phyloP scores from a whole-genome alignment of 2,329 filamentous ascomycete genomes.

The Pezicula neosporulosa region DNA sequence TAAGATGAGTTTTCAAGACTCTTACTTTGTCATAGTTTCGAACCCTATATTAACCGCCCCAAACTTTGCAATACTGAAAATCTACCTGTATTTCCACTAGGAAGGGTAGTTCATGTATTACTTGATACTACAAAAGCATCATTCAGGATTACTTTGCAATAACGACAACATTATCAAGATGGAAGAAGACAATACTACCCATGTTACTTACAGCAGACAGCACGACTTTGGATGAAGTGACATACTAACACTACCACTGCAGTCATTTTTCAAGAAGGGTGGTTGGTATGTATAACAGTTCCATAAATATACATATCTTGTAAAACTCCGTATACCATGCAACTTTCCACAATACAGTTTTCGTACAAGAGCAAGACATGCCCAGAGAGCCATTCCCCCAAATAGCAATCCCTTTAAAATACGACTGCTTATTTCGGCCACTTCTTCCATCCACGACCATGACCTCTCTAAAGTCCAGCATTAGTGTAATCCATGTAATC shows the following conservation, averaged over 20 bases:
- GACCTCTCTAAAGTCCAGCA: conserved; percentile 50
- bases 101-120: not conserved
- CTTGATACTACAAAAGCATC: not conserved
- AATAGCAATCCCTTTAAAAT: not conserved
- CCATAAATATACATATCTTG: conserved; percentile 8
- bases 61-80: not conserved
- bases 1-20: not conserved
- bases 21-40: not conserved
- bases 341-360: conserved; percentile 11
- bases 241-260: no score
- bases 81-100: not conserved
- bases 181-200: no score
- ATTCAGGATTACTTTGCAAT: no score
- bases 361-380: conserved; percentile 18
- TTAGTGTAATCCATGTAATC: conserved; percentile 29
- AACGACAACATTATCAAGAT: no score
- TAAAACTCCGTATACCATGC: conserved; percentile 16
- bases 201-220: no score
- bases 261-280: not conserved
- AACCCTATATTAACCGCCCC: not conserved
- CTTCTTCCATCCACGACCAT: conserved; percentile 72
- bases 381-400: not conserved
- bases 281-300: conserved; percentile 9
- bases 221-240: not conserved
- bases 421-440: conserved; percentile 52